phyloP scores from a whole-genome alignment of 352 stramenopile genomes.

The Globisporangium splendens region DNA sequence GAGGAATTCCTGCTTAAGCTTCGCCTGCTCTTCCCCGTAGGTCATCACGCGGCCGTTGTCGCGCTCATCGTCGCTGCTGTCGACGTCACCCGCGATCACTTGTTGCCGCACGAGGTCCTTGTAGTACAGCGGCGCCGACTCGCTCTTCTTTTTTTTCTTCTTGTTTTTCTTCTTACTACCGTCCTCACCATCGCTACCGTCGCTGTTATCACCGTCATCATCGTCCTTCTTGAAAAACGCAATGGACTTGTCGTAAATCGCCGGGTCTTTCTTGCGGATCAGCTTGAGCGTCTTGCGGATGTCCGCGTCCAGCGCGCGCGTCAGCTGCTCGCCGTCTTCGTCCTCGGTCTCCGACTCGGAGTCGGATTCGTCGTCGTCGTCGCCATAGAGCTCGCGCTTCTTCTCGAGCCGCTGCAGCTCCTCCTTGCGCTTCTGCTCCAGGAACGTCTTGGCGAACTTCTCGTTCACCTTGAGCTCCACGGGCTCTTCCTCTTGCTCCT shows the following conservation, averaged over 20 bases:
- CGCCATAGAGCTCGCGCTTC: slow-evolving; percentile 28
- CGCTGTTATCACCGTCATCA: slow-evolving; percentile 19
- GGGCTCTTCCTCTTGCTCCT: no score
- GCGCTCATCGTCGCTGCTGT: slow-evolving; percentile 70
- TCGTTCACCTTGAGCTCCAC: slow-evolving; percentile 72
- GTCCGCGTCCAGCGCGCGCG: slow-evolving; percentile 61
- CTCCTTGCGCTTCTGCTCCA: slow-evolving; percentile 78
- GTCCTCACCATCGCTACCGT: slow-evolving; percentile 21
- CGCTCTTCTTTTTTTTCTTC: slow-evolving; percentile 30
- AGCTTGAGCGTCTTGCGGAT: slow-evolving; percentile 86
- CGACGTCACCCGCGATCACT: slow-evolving; percentile 84
- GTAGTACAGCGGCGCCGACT: slow-evolving; percentile 69
- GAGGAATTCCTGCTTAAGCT: slow-evolving; percentile 71
- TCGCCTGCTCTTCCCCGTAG: slow-evolving; percentile 66
- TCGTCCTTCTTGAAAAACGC: slow-evolving; percentile 84
- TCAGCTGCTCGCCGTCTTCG: slow-evolving; percentile 81
- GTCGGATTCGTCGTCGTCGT: slow-evolving; percentile 43
- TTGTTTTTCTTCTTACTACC: slow-evolving; percentile 22
- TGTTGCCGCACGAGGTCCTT: slow-evolving; percentile 96
- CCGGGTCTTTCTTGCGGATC: slow-evolving; percentile 88
- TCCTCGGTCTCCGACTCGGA: slow-evolving; percentile 82
- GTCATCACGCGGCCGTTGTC: slow-evolving; percentile 46
- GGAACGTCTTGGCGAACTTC: slow-evolving; percentile 70
- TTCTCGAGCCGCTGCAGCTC: slow-evolving; percentile 60
- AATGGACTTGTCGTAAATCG: slow-evolving; percentile 90